Evolutionary conservation across 2,329 filamentous ascomycete species (phyloP).

Genomic region (Penicillium sp.): DNA sequence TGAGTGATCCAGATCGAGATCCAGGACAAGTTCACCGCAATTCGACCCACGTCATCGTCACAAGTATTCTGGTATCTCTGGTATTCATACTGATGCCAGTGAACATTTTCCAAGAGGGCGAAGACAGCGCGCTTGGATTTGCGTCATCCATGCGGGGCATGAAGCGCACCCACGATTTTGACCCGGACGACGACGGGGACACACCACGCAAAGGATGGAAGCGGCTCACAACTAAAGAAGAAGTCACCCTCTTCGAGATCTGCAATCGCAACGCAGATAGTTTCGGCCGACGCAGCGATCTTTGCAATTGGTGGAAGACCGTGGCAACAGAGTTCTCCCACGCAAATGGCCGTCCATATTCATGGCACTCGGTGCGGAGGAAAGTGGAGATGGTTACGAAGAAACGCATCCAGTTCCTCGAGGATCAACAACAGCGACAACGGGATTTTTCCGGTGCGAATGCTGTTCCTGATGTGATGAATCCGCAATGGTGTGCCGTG

Average conservation of each 20-base stretch:
- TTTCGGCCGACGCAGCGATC: constrained; percentile 46
- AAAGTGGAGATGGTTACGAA: constrained; percentile 48
- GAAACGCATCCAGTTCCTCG: constrained; percentile 45
- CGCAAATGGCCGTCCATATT: constrained; percentile 45
- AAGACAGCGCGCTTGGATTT: constrained; percentile 11
- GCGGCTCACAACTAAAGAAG: constrained; percentile 46
- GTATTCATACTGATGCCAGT: constrained; percentile 26
- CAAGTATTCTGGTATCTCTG: constrained; percentile 23
- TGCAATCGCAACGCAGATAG: constrained; percentile 43
- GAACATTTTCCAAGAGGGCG: constrained; percentile 6
- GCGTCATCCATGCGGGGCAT: constrained; percentile 10
- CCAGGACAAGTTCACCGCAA: background rate
- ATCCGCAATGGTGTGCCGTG: constrained; percentile 44
- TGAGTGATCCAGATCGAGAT: constrained; percentile 20
- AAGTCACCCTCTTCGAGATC: constrained; percentile 46
- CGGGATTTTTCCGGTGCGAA: constrained; percentile 10
- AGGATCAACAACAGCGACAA: constrained; percentile 34
- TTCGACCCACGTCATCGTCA: background rate
- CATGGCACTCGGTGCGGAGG: constrained; percentile 49
- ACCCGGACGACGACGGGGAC: constrained; percentile 19
- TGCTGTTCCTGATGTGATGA: constrained; percentile 35
- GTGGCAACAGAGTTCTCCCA: constrained; percentile 45
- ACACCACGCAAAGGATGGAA: constrained; percentile 41
- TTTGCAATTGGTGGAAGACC: constrained; percentile 49
- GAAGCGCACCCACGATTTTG: constrained; percentile 20